Evolutionary conservation across 495 filamentous ascomycete genomes (phyloP).

Genomic region (Peziza echinospora): DNA sequence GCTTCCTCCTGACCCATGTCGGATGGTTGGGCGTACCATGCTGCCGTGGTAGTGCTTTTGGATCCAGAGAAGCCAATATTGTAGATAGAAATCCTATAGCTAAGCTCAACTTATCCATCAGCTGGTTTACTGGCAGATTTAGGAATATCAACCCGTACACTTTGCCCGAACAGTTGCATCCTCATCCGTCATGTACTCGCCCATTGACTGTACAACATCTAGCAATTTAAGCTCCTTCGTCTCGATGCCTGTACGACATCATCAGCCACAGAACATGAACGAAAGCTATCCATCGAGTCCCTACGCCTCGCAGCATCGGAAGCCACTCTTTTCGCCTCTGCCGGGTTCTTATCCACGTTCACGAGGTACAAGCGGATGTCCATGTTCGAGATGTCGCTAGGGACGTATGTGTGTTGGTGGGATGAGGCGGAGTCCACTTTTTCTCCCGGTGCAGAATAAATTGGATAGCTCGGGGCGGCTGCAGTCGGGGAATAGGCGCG

Average conservation of each 20-base stretch:
- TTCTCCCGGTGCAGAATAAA: no score
- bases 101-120: no score
- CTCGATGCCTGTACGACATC: conserved; percentile 32
- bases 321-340: conserved; percentile 37
- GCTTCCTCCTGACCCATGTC: neutral
- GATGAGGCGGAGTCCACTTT: no score
- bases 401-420: no score
- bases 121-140: no score
- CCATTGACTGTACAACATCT: conserved; percentile 43
- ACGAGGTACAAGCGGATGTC: conserved; percentile 31
- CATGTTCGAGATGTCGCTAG: conserved; percentile 4
- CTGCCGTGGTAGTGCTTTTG: conserved; percentile 40
- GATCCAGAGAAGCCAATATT: conserved; percentile 35
- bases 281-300: conserved; percentile 5
- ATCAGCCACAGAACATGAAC: neutral
- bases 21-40: conserved; percentile 21
- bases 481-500: no score
- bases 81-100: conserved; percentile 47
- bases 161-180: conserved; percentile 41
- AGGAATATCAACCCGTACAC: conserved; percentile 11
- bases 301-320: conserved; percentile 35
- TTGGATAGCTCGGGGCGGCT: no score
- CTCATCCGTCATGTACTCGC: conserved; percentile 50
- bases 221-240: conserved; percentile 40
- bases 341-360: conserved; percentile 38